Evolutionary conservation across 169 alveolate species (phyloP).

Genomic region (Eimeria praecox): DNA sequence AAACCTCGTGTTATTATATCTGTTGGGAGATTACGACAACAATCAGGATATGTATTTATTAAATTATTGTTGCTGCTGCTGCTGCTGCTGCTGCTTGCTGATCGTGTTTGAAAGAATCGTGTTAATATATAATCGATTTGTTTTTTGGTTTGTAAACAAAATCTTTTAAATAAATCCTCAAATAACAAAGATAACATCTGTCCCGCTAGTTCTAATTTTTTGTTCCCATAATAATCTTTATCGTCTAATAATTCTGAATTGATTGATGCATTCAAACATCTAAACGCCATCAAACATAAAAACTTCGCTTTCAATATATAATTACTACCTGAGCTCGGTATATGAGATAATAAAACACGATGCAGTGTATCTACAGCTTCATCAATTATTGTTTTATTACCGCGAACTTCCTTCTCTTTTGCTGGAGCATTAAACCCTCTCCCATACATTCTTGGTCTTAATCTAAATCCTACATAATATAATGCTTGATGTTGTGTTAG

Average conservation of each 20-base stretch:
- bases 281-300: conserved; percentile 98
- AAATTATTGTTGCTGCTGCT: conserved; percentile 65
- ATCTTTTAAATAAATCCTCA: conserved; percentile 95
- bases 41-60: conserved; percentile 96
- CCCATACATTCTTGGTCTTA: conserved; percentile 92
- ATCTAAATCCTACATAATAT: conserved; percentile 90
- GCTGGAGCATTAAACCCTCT: conserved; percentile 90
- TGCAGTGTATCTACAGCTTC: conserved; percentile 97
- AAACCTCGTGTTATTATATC: conserved; percentile 98
- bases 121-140: conserved; percentile 87
- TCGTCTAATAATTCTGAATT: conserved; percentile 97
- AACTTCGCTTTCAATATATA: conserved; percentile 83
- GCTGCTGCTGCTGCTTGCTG: conserved; percentile 82
- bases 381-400: conserved; percentile 86
- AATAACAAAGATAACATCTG: conserved; percentile 98
- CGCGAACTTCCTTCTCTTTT: conserved; percentile 84
- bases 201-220: conserved; percentile 99
- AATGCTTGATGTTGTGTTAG: conserved; percentile 94
- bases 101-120: conserved; percentile 76
- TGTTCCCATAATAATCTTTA: conserved; percentile 99
- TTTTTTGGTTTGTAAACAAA: conserved; percentile 86
- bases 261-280: conserved; percentile 96
- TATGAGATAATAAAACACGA: conserved; percentile 94
- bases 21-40: conserved; percentile 92
- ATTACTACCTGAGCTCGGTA: conserved; percentile 88